Percentiles rank a stretch among this genome's conserved stretches.
Evolutionary conservation across 78 protist species (phyloP).

Genomic region (Planoprotostelium fungivorum): DNA sequence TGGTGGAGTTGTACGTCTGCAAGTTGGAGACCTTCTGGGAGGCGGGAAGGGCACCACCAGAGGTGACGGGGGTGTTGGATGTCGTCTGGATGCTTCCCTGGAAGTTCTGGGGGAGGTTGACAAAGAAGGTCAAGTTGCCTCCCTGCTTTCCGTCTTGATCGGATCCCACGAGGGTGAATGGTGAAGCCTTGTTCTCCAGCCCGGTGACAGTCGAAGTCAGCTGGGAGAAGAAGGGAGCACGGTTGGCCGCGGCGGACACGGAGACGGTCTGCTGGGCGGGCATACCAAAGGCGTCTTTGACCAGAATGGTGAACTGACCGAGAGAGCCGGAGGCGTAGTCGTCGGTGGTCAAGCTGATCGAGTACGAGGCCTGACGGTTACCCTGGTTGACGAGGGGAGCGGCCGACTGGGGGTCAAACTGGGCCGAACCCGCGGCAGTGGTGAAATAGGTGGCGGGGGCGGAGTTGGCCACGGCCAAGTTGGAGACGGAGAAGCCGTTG

Average conservation of each 20-base stretch:
- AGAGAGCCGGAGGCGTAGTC: not conserved
- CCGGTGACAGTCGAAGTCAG: not conserved
- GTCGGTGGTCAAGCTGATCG: not conserved
- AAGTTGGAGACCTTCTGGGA: not conserved
- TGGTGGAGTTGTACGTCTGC: not conserved
- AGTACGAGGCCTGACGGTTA: not conserved
- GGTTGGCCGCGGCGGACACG: not conserved
- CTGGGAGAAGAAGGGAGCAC: not conserved
- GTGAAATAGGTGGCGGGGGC: not conserved
- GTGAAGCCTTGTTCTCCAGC: not conserved
- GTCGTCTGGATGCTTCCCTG: not conserved
- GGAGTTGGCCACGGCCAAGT: not conserved
- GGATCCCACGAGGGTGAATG: not conserved
- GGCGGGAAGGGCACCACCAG: not conserved
- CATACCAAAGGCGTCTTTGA: not conserved
- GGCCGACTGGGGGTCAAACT: not conserved
- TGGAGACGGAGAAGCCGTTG: not conserved
- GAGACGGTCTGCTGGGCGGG: not conserved
- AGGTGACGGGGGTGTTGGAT: not conserved
- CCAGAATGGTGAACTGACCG: not conserved
- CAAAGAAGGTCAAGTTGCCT: not conserved
- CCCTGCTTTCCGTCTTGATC: not conserved
- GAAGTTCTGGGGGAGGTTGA: not conserved
- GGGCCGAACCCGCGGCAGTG: not conserved
- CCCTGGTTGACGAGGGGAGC: not conserved